Conservation (phyloP, 441 rosid species). For the Pelargonium australe region DNA sequence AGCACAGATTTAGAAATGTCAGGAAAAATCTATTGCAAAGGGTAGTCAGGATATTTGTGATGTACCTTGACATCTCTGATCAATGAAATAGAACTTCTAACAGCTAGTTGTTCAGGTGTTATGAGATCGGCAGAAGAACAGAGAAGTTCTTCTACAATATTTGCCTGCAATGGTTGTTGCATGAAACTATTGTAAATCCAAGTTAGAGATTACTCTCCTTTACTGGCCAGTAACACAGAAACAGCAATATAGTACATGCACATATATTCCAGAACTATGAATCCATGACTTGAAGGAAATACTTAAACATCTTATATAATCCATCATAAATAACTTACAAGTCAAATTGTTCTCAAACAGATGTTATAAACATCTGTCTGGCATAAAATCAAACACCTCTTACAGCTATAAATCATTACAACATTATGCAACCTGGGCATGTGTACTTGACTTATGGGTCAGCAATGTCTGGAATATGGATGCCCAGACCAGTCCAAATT, state of each 20-base stretch:
- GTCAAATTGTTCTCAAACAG: not conserved
- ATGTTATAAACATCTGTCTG: not conserved
- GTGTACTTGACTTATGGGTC: not conserved
- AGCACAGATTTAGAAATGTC: conserved; percentile 18
- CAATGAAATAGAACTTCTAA: conserved; percentile 60
- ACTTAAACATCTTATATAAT: conserved; percentile 2
- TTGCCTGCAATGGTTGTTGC: conserved; percentile 44
- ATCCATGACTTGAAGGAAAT: not conserved
- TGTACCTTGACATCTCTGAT: conserved; percentile 75
- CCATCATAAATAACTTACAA: not conserved
- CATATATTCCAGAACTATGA: not conserved
- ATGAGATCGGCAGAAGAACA: conserved; percentile 41
- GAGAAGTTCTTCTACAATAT: conserved; percentile 76
- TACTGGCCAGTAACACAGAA: not conserved
- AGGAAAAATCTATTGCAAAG: conserved; percentile 15
- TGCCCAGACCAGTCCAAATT: not conserved
- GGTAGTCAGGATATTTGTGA: conserved; percentile 10
- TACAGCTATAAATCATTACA: not conserved
- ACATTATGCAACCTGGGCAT: not conserved
- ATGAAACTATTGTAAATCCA: not conserved
- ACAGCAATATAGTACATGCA: not conserved
- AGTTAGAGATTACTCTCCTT: too few species aligned
- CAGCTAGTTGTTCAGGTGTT: conserved; percentile 41
- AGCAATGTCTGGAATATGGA: not conserved
- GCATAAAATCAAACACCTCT: conserved; percentile 8